Base-by-base conservation (phyloP, 1,284 basidiomycete genomes). In the Fomitopsis betulina region DNA sequence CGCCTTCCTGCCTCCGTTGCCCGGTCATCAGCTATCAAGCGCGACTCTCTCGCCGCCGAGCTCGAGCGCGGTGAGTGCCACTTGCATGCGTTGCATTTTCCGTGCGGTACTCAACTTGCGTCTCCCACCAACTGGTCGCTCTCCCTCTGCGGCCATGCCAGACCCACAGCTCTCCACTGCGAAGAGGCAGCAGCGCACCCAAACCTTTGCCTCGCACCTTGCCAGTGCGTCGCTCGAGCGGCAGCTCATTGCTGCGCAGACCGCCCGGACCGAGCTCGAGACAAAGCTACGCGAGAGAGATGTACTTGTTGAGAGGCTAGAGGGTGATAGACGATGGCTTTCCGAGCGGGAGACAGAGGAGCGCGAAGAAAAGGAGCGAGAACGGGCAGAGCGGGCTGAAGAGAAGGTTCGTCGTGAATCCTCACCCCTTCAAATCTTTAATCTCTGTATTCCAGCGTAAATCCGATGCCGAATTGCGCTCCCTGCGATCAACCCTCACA, bases 271-370 rank as follows among this genome's bases (percentile, higher is more conserved):
- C 17, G 85, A 88, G 35, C 72, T 88, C 32, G 86, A 90, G 67
- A 77, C 78, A 15, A 84, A 84, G 67, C 70, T 90, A 9, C 74
- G 82, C 21, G 85, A 89, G 70, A 83, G 78, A 63, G 83, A 86
- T 21, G 59, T 74, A 4, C 63, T 71, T 10, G 76, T 87, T 25
- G 86, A 86, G 49, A 71, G 80, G 52, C 74, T 90, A 4, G 83
- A 89, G 65, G 74, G 79, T n/a, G 88, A 91, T 65, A 70, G 86
- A 35, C 73, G 85, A 19, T 88, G 76, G 73, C 75, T 89, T 40
- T 72, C 83, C 0, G 83, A 85, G 54, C 70, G 82, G 2, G 84
- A 87, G 70, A 74, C 76, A 57, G 79, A 80, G 59, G 84, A 87
- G 63, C 68, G 79, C 17, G 81, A 84, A 60, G 80, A 83, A 64